Conservation (phyloP, 2,329 filamentous ascomycete genomes). For the Diatrype stigma region DNA sequence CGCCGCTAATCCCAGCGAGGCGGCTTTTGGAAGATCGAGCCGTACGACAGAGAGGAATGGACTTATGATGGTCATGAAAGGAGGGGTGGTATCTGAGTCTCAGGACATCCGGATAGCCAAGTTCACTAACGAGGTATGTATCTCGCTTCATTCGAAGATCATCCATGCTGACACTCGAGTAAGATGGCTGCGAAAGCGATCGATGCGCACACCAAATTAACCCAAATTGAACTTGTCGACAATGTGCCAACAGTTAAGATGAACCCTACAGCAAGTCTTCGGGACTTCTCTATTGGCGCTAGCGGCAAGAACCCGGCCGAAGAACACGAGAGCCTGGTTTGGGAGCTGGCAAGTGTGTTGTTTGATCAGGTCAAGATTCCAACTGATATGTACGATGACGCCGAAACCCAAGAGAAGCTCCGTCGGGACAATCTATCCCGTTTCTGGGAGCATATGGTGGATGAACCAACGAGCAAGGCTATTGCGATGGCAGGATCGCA, state of each 20-base stretch:
- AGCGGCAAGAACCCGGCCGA: slow-evolving; percentile 37
- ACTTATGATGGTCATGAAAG: slow-evolving; percentile 49
- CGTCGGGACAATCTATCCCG: slow-evolving; percentile 63
- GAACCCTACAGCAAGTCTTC: slow-evolving; percentile 41
- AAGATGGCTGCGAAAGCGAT: slow-evolving; percentile 55
- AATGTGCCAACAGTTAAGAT: slow-evolving; percentile 58
- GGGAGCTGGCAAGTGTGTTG: slow-evolving; percentile 81
- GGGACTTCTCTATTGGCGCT: slow-evolving; percentile 38
- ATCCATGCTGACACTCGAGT: slow-evolving; percentile 16
- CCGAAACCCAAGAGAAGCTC: slow-evolving; percentile 31
- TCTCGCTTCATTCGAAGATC: slow-evolving; percentile 2
- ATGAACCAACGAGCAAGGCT: slow-evolving; percentile 49
- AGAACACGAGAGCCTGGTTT: slow-evolving; percentile 69
- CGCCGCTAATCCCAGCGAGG: slow-evolving; percentile 37
- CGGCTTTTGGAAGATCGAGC: slow-evolving; percentile 23
- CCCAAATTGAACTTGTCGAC: slow-evolving; percentile 49
- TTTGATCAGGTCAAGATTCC: slow-evolving; percentile 65
- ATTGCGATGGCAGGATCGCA: slow-evolving; percentile 56
- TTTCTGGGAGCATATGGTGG: slow-evolving; percentile 65
- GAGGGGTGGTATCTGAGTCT: slow-evolving; percentile 57
- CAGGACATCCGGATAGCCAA: slow-evolving; percentile 63
- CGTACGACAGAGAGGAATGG: slow-evolving; percentile 37
- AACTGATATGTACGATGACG: slow-evolving; percentile 32
- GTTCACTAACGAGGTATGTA: slow-evolving; percentile 51
- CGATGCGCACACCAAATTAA: slow-evolving; percentile 50